Evolutionary conservation across 768 basidiomycete species (phyloP), one percentile per base, ranked within the genome.

Genomic region (Suillus decipiens): DNA sequence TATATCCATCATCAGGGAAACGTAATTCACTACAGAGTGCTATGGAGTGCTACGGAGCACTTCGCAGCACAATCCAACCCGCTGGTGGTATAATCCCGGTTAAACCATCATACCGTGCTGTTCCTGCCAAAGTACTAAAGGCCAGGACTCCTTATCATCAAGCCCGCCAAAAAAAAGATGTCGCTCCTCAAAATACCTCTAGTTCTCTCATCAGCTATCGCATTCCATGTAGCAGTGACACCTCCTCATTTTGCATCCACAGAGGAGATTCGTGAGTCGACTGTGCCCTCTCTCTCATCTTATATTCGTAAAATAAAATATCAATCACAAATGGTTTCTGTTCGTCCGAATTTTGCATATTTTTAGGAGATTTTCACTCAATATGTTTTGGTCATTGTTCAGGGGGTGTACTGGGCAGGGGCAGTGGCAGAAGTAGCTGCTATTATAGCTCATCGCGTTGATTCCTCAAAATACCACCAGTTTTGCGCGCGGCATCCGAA

Each of bases 231-330:
- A 24, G 75, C 80, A 22, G 69, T 76, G 10, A 83, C 83, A 2
- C 79, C 83, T 62, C 83, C 83, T 14, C 70, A 80, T 54, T 80
- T 81, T 12, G 76, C 80, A 5, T 58, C 67, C 12, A 63, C 67
- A 45, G 72, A 73, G 34, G 78, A 81, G 60, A 69, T 63, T 3
- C 3, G 19, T 45, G 43, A 10, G n/a, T 48, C 5, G 8, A 17
- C 8, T 53, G 22, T 14, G 15, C 5, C 4, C 53, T 22, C 14
- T 15, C 34, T 36, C 47, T 2, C 28, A 8, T 60, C 12, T 8
- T 28, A 37, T 24, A 1, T 33, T 53, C 28, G 19, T 2, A 36
- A 53, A 12, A 22, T 19, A 7, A 56, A 12, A 37, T 47, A 53
- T 24, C 17, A 31, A 12, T 33, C 22, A 15, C 60, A 22, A 15